Conservation (phyloP, 768 basidiomycete genomes). For the Daedaleopsis nitida region DNA sequence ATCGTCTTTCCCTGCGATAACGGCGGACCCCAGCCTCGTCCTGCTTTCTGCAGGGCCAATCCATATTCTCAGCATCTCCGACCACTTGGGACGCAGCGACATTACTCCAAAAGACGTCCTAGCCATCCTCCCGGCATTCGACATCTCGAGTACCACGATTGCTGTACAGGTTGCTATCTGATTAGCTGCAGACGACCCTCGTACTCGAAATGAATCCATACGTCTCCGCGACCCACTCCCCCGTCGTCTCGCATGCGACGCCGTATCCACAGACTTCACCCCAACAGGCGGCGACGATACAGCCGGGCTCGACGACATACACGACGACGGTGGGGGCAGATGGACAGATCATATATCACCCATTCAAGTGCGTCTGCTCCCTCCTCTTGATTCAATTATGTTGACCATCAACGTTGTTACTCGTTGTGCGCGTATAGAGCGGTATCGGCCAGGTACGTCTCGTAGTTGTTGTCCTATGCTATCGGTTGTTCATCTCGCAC, state of each 20-base stretch:
- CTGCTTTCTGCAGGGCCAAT: conserved; percentile 7
- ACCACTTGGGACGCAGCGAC: too few relatives aligned
- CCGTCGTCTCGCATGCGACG: conserved; percentile 10
- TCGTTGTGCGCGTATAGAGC: conserved; percentile 45
- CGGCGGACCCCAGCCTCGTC: background rate
- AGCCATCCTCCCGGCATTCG: too few relatives aligned
- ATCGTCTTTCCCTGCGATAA: conserved; percentile 20
- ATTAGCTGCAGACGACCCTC: background rate
- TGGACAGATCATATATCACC: conserved; percentile 66
- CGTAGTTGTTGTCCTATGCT: background rate
- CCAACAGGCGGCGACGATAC: conserved; percentile 45
- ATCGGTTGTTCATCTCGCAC: background rate
- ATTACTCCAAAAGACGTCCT: too few relatives aligned
- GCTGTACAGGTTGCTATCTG: too few relatives aligned
- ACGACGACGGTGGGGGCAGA: conserved; percentile 65
- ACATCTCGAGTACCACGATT: too few relatives aligned
- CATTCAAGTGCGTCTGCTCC: conserved; percentile 61
- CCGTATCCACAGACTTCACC: conserved; percentile 19
- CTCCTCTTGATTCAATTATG: background rate
- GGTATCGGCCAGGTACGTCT: conserved; percentile 66
- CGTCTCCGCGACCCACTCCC: conserved; percentile 1
- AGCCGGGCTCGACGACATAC: conserved; percentile 72
- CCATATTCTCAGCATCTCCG: background rate
- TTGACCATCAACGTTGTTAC: conserved; percentile 7
- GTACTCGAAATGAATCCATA: background rate